Base-by-base conservation (phyloP, 176 grass and related monocot genomes). In the Rhynchospora breviuscula region DNA sequence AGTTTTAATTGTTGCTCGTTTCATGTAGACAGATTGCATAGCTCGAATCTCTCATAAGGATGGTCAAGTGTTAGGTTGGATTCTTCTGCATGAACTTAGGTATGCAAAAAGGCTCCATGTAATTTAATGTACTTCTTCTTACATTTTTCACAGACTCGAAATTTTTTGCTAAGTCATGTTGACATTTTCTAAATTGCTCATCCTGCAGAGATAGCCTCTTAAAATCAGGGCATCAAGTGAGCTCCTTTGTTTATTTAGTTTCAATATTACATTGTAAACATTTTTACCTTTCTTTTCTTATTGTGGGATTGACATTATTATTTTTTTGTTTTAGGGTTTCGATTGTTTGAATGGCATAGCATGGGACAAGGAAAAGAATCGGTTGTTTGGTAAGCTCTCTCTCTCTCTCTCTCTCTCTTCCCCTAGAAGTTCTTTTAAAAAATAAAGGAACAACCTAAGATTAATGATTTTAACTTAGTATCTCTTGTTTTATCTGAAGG, bases 1-100 rank as follows among this genome's bases (percentile, higher is more conserved):
- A 68, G 17, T 40, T 12, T 26, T 86, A 40, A 35, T 62, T n/a
- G 63, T 81, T 71, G 46, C 49, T 51, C 75, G 22, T 77, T 78
- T 52, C 80, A 78, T 89, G 79, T 91, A 98, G 95, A 94, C 95
- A 89, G 95, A 98, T 92, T 98, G 95, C 95, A 86, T 98, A 88
- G 95, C 92, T 88, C 90, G 92, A 91, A 72, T 98, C 52, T 93
- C 95, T 59, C 87, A 88, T 35, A 54, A 94, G 65, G 89, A 94
- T 91, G 95, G 95, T 43, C 69, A 12, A 12, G 92, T 98, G 49
- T 61, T 82, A 61, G 70, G 95, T 84, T 97, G 95, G 92, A 87
- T 97, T 23, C 89, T 92, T 87, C 95, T 97, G 83, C 92, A 98
- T 80, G 90, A 88, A 79, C 82, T 98, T 51, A 92, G 92, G 95